Base-by-base conservation (phyloP, 1,139 yeast genomes). In the Lodderomyces theae region DNA sequence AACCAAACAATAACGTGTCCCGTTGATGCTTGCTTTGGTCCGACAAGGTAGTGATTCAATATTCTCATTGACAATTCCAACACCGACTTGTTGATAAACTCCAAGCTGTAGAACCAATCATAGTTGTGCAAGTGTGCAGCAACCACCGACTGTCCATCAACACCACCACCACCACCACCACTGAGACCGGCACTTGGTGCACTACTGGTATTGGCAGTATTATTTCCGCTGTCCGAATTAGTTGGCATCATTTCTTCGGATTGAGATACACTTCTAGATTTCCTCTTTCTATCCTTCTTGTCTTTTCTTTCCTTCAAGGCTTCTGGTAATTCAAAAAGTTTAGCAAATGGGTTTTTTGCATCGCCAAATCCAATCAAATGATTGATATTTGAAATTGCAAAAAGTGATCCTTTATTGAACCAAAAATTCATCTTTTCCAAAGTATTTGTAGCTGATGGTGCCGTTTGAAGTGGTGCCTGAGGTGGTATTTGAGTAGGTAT, bases 341-440 rank as follows among this genome's bases (percentile, higher is more conserved):
- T 77, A 3, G 90, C 87, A 61, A 85, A 83, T 15, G 92, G 89
- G 53, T 82, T 84, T 38, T 72, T 70, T 3, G 86, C 72, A 54
- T 82, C 85, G 24, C 94, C 94, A 60, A 84, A 81, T 1, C 94
- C 94, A 38, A 82, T 76, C 37, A 84, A 58, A 60, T 84, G 90
- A 52, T 81, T 74, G 42, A 85, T 79, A 53, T 85, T 86, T 21
- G 88, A 81, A 42, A 84, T 69, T 1, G 92, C 90, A 66, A 85
- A 84, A 32, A 80, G 70, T 1, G 89, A 78, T 2, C 87, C 82
- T 54, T 84, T 83, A 52, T 82, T 82, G 52, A 80, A 81, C 85
- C 88, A 85, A 52, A 83, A 84, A 45, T 80, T 80, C 52, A 81
- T 64, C 51, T 80, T 79, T 45, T 81, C 86, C 31, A 72, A 63